Base-by-base conservation (phyloP, 75 land plant species). In the Pinus tabuliformis region DNA sequence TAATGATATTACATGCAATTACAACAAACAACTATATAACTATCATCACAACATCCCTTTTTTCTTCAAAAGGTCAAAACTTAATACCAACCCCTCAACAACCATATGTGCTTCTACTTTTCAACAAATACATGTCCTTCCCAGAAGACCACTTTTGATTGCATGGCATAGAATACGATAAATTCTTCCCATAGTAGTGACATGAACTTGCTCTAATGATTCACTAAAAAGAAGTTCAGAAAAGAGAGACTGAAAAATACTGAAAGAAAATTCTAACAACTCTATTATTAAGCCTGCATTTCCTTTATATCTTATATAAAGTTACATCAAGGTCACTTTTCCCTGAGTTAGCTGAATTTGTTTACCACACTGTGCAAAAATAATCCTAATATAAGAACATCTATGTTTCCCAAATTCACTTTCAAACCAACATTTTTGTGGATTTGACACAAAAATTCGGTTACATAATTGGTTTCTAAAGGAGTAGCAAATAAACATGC, bases 101-200 rank as follows among this genome's bases (percentile, higher is more conserved):
- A 26, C 26, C 26, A 26, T 26, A 26, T 26, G 26, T 26, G 26
- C 26, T 26, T 26, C 0, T 26, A 26, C 26, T 26, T 26, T 26
- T 26, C 26, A 26, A 26, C 26, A 26, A 26, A 26, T 26, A 26
- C 26, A n/a, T 26, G 26, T 26, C 26, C 26, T 82, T 26, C 59
- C 70, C 37, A 66, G 20, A 18, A 88, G 78, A 22, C 77, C 70
- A 64, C 79, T 86, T 28, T 62, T 61, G 70, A 76, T 59, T 57
- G 81, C 77, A 86, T 97, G 98, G 30, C 75, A 58, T 52, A 97
- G 83, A 24, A 95, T 62, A 39, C 90, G 82, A 42, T 84, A 81
- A 21, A 97, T 83, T 49, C 84, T 77, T 65, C 70, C 42, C 36
- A 91, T 86, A 79, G 86, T 85, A 56, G 93, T 77, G 42, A 92